phyloP scores from a whole-genome alignment of 208 protist genomes.

The Leishmania braziliensis region DNA sequence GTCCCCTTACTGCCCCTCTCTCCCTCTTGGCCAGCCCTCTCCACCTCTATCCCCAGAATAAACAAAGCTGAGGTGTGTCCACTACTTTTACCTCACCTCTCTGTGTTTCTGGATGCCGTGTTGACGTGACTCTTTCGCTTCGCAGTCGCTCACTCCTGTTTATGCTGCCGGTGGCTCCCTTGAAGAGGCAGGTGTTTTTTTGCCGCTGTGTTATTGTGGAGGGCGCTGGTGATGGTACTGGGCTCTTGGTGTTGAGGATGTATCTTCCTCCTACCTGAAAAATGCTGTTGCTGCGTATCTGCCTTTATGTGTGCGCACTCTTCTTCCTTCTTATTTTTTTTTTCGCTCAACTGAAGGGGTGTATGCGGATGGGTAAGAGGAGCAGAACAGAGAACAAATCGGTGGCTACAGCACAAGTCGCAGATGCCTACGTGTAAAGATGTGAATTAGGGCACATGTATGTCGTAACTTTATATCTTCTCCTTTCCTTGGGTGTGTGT shows the following conservation, averaged over 20 bases:
- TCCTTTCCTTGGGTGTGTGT: too few relatives aligned
- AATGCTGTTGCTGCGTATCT: not conserved
- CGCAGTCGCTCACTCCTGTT: not conserved
- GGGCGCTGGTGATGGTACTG: not conserved
- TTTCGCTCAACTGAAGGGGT: too few relatives aligned
- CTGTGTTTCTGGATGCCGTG: not conserved
- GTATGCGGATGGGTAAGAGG: not conserved
- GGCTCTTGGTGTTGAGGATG: not conserved
- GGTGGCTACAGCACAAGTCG: too few relatives aligned
- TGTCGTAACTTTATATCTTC: too few relatives aligned
- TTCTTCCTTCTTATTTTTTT: not conserved
- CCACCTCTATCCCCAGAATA: not conserved
- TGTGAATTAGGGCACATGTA: too few relatives aligned
- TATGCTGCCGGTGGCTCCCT: not conserved
- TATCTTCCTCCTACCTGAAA: not conserved
- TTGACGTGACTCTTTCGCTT: not conserved
- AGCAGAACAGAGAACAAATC: not conserved
- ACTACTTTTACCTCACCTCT: not conserved
- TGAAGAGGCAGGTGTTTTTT: not conserved
- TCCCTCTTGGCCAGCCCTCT: not conserved
- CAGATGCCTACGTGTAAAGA: too few relatives aligned
- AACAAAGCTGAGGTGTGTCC: not conserved
- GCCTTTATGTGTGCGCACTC: not conserved
- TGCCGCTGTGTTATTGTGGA: not conserved
- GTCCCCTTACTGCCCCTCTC: not conserved